These are phyloP conservation scores for Colletotrichum paranaense DNA, from an alignment of 2,329 filamentous ascomycete genomes.

Conservation along the genomic window DNA sequence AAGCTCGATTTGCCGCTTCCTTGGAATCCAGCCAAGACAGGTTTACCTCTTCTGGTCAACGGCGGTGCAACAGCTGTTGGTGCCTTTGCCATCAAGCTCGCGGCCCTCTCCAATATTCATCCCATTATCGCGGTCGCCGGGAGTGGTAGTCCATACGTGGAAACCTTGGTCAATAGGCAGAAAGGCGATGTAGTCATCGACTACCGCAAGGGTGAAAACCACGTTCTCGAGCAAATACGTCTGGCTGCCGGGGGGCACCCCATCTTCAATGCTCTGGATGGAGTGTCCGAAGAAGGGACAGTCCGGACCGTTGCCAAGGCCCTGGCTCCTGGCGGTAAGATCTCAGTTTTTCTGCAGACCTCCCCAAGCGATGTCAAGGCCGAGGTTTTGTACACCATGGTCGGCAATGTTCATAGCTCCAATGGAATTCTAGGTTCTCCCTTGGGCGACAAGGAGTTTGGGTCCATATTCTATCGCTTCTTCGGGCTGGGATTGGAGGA, in stretches of 20 bases:
- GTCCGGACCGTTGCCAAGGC: background rate
- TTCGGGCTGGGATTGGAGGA: background rate
- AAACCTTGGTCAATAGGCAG: slow-evolving; percentile 30
- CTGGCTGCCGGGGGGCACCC: background rate
- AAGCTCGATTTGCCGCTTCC: slow-evolving; percentile 59
- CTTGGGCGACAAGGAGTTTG: background rate
- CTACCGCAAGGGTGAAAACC: slow-evolving; percentile 34
- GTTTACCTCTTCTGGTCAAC: slow-evolving; percentile 54
- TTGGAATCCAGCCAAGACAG: slow-evolving; percentile 50
- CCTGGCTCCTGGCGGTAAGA: background rate
- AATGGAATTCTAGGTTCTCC: background rate
- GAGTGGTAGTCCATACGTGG: slow-evolving; percentile 24
- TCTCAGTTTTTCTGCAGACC: background rate
- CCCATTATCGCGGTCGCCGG: slow-evolving; percentile 70
- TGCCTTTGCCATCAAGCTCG: slow-evolving; percentile 68
- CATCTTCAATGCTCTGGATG: background rate
- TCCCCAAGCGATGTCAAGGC: background rate
- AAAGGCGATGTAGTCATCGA: slow-evolving; percentile 39
- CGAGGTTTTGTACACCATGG: background rate
- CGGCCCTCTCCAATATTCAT: slow-evolving; percentile 61
- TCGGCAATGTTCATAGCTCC: background rate
- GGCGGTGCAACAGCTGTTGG: slow-evolving; percentile 65
- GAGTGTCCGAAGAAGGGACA: background rate
- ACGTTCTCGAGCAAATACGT: background rate
- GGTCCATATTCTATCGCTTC: background rate